Evolutionary conservation across 2,329 filamentous ascomycete species (phyloP), one percentile per base, ranked within the genome.

Genomic region (Claviceps arundinis): DNA sequence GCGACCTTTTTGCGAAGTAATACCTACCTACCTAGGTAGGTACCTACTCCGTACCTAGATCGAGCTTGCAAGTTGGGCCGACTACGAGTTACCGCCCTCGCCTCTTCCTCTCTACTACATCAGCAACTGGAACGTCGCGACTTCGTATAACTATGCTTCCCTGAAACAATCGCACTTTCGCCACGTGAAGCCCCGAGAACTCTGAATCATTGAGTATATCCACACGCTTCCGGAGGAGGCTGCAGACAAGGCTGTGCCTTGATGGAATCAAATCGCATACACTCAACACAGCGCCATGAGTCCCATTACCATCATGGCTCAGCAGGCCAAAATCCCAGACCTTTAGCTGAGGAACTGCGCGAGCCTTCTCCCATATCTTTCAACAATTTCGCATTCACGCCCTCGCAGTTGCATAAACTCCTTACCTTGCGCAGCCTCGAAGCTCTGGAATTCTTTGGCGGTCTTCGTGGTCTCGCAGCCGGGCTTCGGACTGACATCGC

Each of bases 311-410:
- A 46, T 47, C 50, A 46, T 50, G 52, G 42, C 26, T 14, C 43
- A 17, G 48, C 49, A 40, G 26, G 53, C 14, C 55, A 60, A 41
- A 44, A 54, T 52, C 50, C 47, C 38, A 50, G 48, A 30, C 26
- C 54, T 38, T 37, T 51, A 14, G 50, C 55, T 6, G 44, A 56
- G 52, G 62, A 66, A 52, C 53, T 68, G 42, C 56, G 54, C 48
- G 56, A 62, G 19, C 59, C 64, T 26, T 48, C 56, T 5, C 62
- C 60, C 37, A 50, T 61, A 17, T 55, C 60, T 11, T 57, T 57
- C 52, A 77, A 74, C 58, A 70, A 67, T 6, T 80, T 80, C 54
- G 76, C 74, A 13, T 80, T 79, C 54, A 71, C 73, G 0, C 73
- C 76, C 1, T 69, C 70, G 4, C 76, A 80, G 52, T 64, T 80